Evolutionary conservation across 75 land plant genomes (phyloP), one percentile per base, ranked within the genome.

Genomic region (Picea sitchensis): DNA sequence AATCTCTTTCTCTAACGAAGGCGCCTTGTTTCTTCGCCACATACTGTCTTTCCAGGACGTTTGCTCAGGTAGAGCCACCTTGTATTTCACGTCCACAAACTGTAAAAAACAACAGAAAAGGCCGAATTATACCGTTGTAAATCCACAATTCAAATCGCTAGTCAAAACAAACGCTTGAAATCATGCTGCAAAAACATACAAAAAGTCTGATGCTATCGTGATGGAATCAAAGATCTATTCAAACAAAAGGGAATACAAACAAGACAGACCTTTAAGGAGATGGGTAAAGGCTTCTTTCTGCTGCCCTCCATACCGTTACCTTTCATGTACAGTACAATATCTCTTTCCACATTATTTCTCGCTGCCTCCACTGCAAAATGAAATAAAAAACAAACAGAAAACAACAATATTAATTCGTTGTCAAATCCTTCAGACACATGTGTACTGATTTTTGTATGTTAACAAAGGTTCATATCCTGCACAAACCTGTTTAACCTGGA

Each of bases 51-150:
- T 44, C 74, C 74, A 71, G 41, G 56, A 71, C 8, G 56, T 21
- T 71, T 56, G n/a, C 23, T 71, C 4, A 71, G 54, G 36, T n/a
- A n/a, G 26, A 20, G 12, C 21, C 23, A 71, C 74, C n/a, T 44
- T 44, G 56, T 71, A 71, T 71, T 71, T 71, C 44, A 71, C 74
- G n/a, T 71, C 74, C 9, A n/a, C 23, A 71, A 71, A 71, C 26
- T 71, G 56, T 44, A 44, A 51, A 51, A 51, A 51, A 2, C 1
- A 9, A 51, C 56, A 51, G 9, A 9, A 8, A 51, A 9, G 11
- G 12, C 56, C 12, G 12, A 51, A 9, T 51, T 51, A 51, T 51
- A 51, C 9, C 56, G 11, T 51, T 51, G 9, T 51, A 51, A 51
- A 8, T 51, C 26, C 18, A 71, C 51, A 44, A 47, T 44, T 38